These are phyloP conservation scores for Blepharisma undulans DNA, from an alignment of 169 alveolate species.

Conservation along the genomic window DNA sequence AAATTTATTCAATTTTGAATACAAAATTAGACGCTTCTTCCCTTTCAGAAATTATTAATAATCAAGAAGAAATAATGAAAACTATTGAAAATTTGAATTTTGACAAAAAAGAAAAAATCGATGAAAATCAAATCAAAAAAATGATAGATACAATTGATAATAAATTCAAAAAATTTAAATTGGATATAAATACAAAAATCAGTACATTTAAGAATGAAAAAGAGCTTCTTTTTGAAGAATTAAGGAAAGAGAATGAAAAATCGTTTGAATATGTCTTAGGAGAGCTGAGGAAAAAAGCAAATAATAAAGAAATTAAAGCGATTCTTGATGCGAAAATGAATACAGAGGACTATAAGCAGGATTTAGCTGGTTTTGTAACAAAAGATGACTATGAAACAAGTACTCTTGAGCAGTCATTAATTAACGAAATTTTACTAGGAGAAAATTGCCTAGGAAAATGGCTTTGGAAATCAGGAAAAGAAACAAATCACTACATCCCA, in stretches of 20 bases:
- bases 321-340: conserved; percentile 49
- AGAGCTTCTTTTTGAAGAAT: neutral
- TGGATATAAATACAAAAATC: neutral
- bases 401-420: conserved; percentile 50
- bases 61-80: neutral
- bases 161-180: neutral
- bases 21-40: neutral
- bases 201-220: neutral
- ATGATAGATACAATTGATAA: no score
- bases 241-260: neutral
- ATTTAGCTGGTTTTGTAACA: conserved; percentile 47
- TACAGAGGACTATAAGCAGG: conserved; percentile 67
- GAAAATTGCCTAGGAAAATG: conserved; percentile 80
- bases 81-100: neutral
- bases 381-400: conserved; percentile 43
- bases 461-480: conserved; percentile 80
- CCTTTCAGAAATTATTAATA: neutral
- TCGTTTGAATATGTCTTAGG: neutral
- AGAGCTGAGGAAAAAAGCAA: conserved; percentile 39
- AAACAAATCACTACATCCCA: conserved; percentile 68
- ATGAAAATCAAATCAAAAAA: no score
- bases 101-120: no score
- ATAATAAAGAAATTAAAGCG: conserved; percentile 65
- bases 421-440: conserved; percentile 69
- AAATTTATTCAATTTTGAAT: neutral